These are phyloP conservation scores for Epichloe elymi DNA, from an alignment of 2,329 filamentous ascomycete species.

Conservation along the genomic window DNA sequence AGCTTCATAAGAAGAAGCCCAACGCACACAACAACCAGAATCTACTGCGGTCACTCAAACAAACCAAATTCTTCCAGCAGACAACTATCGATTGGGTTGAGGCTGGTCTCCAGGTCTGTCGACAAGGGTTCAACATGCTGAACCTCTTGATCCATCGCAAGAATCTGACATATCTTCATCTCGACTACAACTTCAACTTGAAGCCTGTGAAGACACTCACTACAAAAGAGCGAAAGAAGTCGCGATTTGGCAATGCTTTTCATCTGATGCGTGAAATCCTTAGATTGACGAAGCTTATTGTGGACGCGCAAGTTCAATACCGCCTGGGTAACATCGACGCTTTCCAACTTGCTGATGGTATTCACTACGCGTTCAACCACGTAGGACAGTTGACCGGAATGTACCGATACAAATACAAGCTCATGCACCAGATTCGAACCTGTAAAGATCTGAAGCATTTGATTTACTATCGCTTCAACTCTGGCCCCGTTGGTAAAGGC, in stretches of 20 bases:
- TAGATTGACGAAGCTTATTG: slow-evolving; percentile 89
- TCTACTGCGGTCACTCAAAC: slow-evolving; percentile 75
- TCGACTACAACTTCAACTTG: slow-evolving; percentile 98
- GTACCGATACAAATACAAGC: slow-evolving; percentile 99
- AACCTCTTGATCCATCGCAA: slow-evolving; percentile 96
- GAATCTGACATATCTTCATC: slow-evolving; percentile 93
- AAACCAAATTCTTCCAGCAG: slow-evolving; percentile 99
- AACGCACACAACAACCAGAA: slow-evolving; percentile 96
- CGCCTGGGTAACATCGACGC: slow-evolving; percentile 95
- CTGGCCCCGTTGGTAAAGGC: slow-evolving; percentile 89
- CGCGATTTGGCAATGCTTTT: slow-evolving; percentile 96
- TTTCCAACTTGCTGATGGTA: slow-evolving; percentile 95
- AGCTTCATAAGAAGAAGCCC: slow-evolving; percentile 88
- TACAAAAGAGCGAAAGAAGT: slow-evolving; percentile 98
- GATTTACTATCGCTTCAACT: slow-evolving; percentile 98
- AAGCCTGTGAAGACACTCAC: slow-evolving; percentile 98
- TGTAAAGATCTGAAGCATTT: slow-evolving; percentile 99
- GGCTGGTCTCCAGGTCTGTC: slow-evolving; percentile 92
- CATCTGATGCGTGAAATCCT: slow-evolving; percentile 98
- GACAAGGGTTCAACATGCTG: slow-evolving; percentile 98
- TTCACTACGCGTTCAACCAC: slow-evolving; percentile 98
- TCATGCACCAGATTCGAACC: slow-evolving; percentile 98
- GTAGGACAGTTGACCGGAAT: slow-evolving; percentile 96
- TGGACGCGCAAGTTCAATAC: slow-evolving; percentile 97
- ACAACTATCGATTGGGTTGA: slow-evolving; percentile 99